Conservation (phyloP, 2,329 filamentous ascomycete genomes). For the Venturia effusa region DNA sequence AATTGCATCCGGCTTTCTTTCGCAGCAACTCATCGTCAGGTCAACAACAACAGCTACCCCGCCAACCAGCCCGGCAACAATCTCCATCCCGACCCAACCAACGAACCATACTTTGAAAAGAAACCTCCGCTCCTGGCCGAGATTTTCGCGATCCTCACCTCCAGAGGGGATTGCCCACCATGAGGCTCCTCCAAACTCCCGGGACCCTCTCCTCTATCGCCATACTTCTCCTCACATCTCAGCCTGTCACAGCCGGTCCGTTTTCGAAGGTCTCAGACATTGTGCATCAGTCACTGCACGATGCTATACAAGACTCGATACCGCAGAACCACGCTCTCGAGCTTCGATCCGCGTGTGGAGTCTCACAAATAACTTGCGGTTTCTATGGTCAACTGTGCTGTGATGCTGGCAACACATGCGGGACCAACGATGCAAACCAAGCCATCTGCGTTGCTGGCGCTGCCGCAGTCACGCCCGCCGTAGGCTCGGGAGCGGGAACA, state of each 20-base stretch:
- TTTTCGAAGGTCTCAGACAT: conserved; percentile 4
- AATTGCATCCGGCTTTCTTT: too few species aligned
- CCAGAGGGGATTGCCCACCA: not conserved
- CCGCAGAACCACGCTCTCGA: conserved; percentile 6
- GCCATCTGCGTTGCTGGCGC: conserved; percentile 21
- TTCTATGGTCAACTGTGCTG: conserved; percentile 27
- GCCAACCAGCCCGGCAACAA: not conserved
- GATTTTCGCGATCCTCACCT: not conserved
- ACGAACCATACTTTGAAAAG: not conserved
- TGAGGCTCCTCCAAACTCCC: conserved; percentile 7
- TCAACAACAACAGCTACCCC: not conserved
- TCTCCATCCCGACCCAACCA: not conserved
- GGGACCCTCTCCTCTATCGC: not conserved
- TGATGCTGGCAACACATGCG: conserved; percentile 19
- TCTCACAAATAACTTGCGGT: conserved; percentile 19
- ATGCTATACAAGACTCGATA: not conserved
- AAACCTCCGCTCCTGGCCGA: not conserved
- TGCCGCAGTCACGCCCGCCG: conserved; percentile 15
- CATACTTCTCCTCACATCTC: not conserved
- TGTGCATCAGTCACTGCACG: not conserved
- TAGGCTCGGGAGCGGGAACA: conserved; percentile 18
- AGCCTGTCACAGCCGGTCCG: not conserved
- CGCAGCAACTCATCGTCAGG: not conserved
- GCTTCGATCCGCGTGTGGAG: not conserved
- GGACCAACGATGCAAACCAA: conserved; percentile 23